These are phyloP conservation scores for Parastagonospora avenae DNA, from an alignment of 2,329 filamentous ascomycete genomes.

Conservation along the genomic window DNA sequence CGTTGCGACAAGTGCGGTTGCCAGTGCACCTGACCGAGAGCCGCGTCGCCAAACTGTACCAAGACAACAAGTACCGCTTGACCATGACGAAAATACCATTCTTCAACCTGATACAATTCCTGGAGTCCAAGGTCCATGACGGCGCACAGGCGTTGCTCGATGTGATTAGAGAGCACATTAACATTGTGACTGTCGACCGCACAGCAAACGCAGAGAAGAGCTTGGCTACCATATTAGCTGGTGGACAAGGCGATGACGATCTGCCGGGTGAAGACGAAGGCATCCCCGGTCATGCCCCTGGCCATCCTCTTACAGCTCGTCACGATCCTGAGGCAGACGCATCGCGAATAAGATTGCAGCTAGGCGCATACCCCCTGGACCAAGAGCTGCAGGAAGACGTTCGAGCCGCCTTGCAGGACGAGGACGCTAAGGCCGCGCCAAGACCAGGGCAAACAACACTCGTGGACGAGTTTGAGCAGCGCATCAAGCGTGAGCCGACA, in stretches of 20 bases:
- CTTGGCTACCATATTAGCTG: constrained; percentile 63
- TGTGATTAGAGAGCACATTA: constrained; percentile 68
- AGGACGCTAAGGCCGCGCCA: constrained; percentile 79
- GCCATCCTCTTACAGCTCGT: constrained; percentile 64
- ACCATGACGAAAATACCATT: constrained; percentile 87
- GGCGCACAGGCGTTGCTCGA: constrained; percentile 79
- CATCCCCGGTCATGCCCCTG: constrained; percentile 69
- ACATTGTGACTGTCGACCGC: constrained; percentile 64
- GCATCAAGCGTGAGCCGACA: constrained; percentile 86
- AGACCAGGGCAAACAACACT: constrained; percentile 72
- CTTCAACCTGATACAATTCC: constrained; percentile 80
- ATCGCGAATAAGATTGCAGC: constrained; percentile 62
- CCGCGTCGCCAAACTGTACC: constrained; percentile 77
- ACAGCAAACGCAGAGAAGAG: constrained; percentile 61
- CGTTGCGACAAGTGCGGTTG: constrained; percentile 73
- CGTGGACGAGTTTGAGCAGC: constrained; percentile 84
- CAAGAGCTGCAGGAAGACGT: constrained; percentile 82
- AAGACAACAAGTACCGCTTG: constrained; percentile 84
- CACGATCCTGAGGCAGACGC: constrained; percentile 64
- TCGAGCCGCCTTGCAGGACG: constrained; percentile 82
- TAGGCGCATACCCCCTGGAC: constrained; percentile 86
- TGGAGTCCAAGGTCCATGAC: constrained; percentile 83
- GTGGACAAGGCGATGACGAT: constrained; percentile 59
- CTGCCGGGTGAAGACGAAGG: constrained; percentile 70
- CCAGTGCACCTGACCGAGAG: constrained; percentile 81